Conservation (phyloP, 306 rosid species). For the Luffa acutangula region DNA sequence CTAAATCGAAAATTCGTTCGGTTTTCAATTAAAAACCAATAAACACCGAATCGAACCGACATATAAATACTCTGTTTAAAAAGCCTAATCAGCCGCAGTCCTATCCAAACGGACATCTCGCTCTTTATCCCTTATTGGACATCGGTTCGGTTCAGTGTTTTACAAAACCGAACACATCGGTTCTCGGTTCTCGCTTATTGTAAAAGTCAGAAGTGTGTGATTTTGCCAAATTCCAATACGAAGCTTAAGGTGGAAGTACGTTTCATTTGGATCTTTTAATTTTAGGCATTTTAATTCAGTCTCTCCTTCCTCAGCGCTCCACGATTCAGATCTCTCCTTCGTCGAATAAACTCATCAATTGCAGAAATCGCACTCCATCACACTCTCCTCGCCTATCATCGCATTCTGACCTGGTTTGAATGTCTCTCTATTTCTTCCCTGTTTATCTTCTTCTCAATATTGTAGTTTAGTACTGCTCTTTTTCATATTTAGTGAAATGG, state of each 20-base stretch:
- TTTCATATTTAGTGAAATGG: not conserved
- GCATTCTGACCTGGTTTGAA: not conserved
- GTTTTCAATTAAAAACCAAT: no score
- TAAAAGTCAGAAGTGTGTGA: no score
- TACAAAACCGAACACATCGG: no score
- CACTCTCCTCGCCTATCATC: not conserved
- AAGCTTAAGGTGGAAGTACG: not conserved
- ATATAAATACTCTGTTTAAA: no score
- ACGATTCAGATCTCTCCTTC: conserved; percentile 4
- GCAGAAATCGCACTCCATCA: not conserved
- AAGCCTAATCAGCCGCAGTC: no score
- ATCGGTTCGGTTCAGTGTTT: no score
- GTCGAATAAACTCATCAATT: not conserved
- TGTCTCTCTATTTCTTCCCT: not conserved
- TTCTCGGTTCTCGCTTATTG: no score
- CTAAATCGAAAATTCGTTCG: no score
- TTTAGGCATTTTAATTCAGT: not conserved
- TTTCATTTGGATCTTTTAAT: not conserved
- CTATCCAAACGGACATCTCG: no score
- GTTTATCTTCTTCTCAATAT: not conserved
- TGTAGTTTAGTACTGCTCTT: not conserved
- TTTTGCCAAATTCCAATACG: no score
- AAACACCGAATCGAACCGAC: no score
- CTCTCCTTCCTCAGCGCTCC: not conserved
- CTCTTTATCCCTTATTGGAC: no score